phyloP scores from a whole-genome alignment of 441 rosid genomes.

The Kokia cookei region DNA sequence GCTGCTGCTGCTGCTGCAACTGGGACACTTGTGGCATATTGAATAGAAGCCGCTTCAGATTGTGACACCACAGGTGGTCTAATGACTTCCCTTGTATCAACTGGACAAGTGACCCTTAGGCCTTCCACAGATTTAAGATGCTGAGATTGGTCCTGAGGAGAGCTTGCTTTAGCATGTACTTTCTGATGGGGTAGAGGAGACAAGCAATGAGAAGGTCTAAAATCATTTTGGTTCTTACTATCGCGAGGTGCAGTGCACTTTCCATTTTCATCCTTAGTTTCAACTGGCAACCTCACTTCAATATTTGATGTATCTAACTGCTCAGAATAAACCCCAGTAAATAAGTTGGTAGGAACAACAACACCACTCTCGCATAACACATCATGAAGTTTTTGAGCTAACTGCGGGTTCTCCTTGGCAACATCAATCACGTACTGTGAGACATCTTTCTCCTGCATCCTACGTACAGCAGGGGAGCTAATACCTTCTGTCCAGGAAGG shows the following conservation, averaged over 20 bases:
- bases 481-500: conserved; percentile 99
- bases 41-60: conserved; percentile 40
- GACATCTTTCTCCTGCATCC: conserved; percentile 95
- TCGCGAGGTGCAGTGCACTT: conserved; percentile 24
- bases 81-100: conserved; percentile 31
- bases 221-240: conserved; percentile 33
- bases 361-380: conserved; percentile 95
- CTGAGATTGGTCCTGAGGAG: conserved; percentile 25
- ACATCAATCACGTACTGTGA: conserved; percentile 95
- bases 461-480: conserved; percentile 73
- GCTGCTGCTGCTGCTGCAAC: conserved; percentile 87
- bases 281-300: conserved; percentile 37
- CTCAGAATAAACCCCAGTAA: conserved; percentile 62
- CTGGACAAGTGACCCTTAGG: conserved; percentile 19
- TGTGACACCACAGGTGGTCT: conserved; percentile 32
- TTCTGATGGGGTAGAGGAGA: conserved; percentile 62
- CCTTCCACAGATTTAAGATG: conserved; percentile 36
- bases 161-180: conserved; percentile 27
- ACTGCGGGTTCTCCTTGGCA: conserved; percentile 88
- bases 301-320: conserved; percentile 30
- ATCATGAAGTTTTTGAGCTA: conserved; percentile 94
- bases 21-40: conserved; percentile 58
- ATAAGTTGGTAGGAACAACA: conserved; percentile 83
- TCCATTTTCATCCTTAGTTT: conserved; percentile 34
- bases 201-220: conserved; percentile 41